These are phyloP conservation scores for Neoarthrinium moseri DNA, from an alignment of 2,329 filamentous ascomycete species.

Conservation along the genomic window DNA sequence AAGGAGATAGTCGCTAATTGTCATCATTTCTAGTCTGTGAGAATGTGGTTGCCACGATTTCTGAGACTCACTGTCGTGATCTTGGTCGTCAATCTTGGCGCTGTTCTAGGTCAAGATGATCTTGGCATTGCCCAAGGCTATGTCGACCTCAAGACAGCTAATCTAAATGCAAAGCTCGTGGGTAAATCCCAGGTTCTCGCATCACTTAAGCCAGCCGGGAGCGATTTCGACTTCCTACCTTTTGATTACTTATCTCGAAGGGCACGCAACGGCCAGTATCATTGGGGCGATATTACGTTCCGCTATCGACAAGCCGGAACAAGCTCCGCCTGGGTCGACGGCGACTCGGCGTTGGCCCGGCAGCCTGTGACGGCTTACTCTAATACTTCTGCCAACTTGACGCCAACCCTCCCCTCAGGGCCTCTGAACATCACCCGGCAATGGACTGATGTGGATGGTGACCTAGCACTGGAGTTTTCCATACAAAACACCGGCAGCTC, in stretches of 20 bases:
- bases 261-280: constrained; percentile 52
- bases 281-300: constrained; percentile 57
- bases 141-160: constrained; percentile 35
- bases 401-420: constrained; percentile 36
- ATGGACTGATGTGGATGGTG: constrained; percentile 48
- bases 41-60: no score
- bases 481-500: constrained; percentile 41
- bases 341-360: constrained; percentile 43
- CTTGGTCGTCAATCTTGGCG: no score
- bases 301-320: constrained; percentile 45
- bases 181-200: constrained; percentile 46
- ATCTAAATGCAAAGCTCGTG: constrained; percentile 41
- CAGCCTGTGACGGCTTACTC: constrained; percentile 31
- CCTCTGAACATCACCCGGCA: constrained; percentile 47
- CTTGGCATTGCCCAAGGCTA: constrained; percentile 39
- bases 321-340: constrained; percentile 42
- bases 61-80: no score
- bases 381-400: constrained; percentile 32
- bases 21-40: no score
- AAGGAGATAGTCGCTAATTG: no score
- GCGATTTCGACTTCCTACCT: constrained; percentile 54
- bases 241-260: constrained; percentile 47
- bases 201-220: constrained; percentile 40
- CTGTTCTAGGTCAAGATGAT: no score
- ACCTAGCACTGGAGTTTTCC: constrained; percentile 51